Conservation (phyloP, 2,329 filamentous ascomycete genomes). For the Paraphaeosphaeria sporulosa region DNA sequence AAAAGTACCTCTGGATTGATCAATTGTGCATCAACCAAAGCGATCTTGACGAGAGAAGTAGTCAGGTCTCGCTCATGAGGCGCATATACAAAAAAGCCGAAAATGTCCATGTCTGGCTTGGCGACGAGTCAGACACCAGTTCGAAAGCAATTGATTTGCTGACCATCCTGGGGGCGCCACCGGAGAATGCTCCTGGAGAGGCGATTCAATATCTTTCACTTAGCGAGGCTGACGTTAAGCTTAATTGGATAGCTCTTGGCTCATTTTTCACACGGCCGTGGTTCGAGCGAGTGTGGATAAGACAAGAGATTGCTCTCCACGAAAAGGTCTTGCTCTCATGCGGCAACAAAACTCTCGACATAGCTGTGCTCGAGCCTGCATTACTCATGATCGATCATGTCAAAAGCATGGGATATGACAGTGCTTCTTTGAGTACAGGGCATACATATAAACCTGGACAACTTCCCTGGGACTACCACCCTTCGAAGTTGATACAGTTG, state of each 20-base stretch:
- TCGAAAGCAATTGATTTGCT: conserved; percentile 18
- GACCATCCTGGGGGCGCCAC: conserved; percentile 7
- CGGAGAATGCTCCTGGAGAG: conserved; percentile 5
- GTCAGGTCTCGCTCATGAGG: conserved; percentile 20
- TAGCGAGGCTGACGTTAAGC: conserved; percentile 4
- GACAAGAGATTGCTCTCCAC: conserved; percentile 20
- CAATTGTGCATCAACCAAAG: conserved; percentile 16
- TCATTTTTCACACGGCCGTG: conserved; percentile 20
- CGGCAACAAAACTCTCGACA: conserved; percentile 9
- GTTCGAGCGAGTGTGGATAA: conserved; percentile 24
- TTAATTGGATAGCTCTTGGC: conserved; percentile 19
- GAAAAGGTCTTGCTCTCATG: conserved; percentile 2
- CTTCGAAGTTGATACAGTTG: too few species aligned
- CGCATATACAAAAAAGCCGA: conserved; percentile 19
- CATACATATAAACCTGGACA: too few species aligned
- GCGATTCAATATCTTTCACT: conserved; percentile 8
- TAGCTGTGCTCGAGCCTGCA: conserved; percentile 1
- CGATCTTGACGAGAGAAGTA: conserved; percentile 15
- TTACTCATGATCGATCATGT: too few species aligned
- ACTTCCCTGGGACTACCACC: too few species aligned
- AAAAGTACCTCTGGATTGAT: conserved; percentile 9
- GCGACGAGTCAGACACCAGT: conserved; percentile 21
- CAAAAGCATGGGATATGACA: too few species aligned
- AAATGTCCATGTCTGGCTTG: conserved; percentile 22
- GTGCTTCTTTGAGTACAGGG: too few species aligned